Conservation (phyloP, 164 flowering plant genomes). For the Nymphaea thermarum region DNA sequence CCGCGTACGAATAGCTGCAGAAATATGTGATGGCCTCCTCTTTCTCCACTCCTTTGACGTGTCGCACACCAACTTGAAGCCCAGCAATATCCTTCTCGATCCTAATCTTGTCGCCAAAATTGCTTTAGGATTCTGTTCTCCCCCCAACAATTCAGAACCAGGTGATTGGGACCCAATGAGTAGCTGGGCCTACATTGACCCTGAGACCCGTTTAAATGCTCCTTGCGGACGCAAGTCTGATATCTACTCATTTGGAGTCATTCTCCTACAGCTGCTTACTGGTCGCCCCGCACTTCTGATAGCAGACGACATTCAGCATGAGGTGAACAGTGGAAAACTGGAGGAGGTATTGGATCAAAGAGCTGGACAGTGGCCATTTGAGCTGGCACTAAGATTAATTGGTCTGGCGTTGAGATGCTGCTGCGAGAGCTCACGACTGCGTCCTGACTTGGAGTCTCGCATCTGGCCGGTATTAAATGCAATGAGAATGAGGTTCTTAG, state of each 20-base stretch:
- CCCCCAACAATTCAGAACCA: slow-evolving; percentile 10
- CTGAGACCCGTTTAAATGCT: slow-evolving; percentile 55
- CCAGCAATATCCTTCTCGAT: slow-evolving; percentile 48
- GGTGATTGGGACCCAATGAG: slow-evolving; percentile 47
- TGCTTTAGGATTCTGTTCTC: slow-evolving; percentile 50
- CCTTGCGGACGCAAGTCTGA: slow-evolving; percentile 65
- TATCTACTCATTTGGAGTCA: slow-evolving; percentile 76
- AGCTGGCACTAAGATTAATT: slow-evolving; percentile 27
- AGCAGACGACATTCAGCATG: slow-evolving; percentile 48
- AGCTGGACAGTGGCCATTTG: slow-evolving; percentile 61
- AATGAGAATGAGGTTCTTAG: slow-evolving; percentile 13
- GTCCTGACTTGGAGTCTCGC: slow-evolving; percentile 38
- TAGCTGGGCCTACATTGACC: slow-evolving; percentile 63
- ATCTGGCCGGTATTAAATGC: slow-evolving; percentile 31
- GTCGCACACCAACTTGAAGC: slow-evolving; percentile 27
- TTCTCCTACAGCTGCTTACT: slow-evolving; percentile 56
- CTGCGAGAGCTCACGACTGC: slow-evolving; percentile 14
- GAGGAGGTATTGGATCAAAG: slow-evolving; percentile 30
- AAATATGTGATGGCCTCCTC: slow-evolving; percentile 22
- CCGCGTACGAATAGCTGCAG: slow-evolving; percentile 10
- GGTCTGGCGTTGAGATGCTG: slow-evolving; percentile 43
- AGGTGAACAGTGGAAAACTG: slow-evolving; percentile 33
- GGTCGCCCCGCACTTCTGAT: slow-evolving; percentile 57
- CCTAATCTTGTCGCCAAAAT: slow-evolving; percentile 44
- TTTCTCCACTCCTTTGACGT: slow-evolving; percentile 31